Evolutionary conservation across 192 early-diverging fungal genomes (phyloP).

Genomic region (Coemansia furcata): DNA sequence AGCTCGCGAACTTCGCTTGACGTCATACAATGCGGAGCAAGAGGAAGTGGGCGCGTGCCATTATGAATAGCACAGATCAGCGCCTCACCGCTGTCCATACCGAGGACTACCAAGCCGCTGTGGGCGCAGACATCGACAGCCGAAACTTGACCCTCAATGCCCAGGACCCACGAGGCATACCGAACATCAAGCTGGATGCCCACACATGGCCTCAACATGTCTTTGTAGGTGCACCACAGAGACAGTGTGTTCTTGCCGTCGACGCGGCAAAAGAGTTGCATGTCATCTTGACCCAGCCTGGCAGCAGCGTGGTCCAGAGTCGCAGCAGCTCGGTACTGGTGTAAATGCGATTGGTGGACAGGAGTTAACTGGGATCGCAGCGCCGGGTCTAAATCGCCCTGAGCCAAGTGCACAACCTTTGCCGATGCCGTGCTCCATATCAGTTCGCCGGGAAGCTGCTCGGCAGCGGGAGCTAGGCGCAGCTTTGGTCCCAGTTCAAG

Average conservation of each 20-base stretch:
- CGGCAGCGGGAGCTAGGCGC: not conserved
- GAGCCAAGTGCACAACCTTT: not conserved
- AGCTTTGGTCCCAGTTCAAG: conserved; percentile 14
- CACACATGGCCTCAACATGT: conserved; percentile 11
- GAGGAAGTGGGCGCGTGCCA: not conserved
- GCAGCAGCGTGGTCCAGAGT: not conserved
- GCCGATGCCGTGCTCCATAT: conserved; percentile 18
- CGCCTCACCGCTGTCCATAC: conserved; percentile 32
- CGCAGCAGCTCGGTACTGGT: not conserved
- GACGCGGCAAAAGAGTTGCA: conserved; percentile 14
- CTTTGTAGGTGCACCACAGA: conserved; percentile 25
- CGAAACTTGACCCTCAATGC: conserved; percentile 14
- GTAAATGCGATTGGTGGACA: not conserved
- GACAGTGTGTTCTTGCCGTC: conserved; percentile 12
- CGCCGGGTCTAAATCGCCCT: conserved; percentile 5
- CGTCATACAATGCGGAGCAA: not conserved
- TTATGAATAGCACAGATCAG: conserved; percentile 21
- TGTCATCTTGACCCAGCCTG: not conserved
- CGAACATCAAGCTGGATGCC: conserved; percentile 10
- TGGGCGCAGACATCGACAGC: conserved; percentile 10
- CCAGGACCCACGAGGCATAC: conserved; percentile 22
- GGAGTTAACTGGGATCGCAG: not conserved
- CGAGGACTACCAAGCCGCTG: conserved; percentile 36
- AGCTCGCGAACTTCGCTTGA: conserved; percentile 12
- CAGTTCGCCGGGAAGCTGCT: conserved; percentile 28